Base-by-base conservation (phyloP, 1,284 basidiomycete species). In the Acaromyces ingoldii region DNA sequence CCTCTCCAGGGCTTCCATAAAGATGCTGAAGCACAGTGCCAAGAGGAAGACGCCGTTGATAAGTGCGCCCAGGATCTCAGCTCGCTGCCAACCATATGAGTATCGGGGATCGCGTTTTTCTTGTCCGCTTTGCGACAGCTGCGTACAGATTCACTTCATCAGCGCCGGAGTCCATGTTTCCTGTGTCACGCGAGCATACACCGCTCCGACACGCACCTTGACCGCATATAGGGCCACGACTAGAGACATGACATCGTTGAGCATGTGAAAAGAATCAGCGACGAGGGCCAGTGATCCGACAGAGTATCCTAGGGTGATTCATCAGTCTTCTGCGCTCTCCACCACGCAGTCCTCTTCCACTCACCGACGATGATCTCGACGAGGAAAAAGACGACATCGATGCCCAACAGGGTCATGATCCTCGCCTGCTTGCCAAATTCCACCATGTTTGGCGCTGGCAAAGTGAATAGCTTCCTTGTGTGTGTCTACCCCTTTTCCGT, bases 211-310 rank as follows among this genome's bases (percentile, higher is more conserved):
- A 30, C 62, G 21, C 41, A 89, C 88, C 81, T 87, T 91, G 78
- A 98, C 95, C 11, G 95, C 93, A 78, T 97, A 97, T 2, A 98
- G 83, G 1, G 92, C 93, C 47, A 98, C 92, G 51, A 93, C 75
- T 58, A 98, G 80, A 68, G 91, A 95, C 82, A 95, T 85, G 59
- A 98, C 89, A 59, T 74, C 72, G 64, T 75, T 75, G 45, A 75
- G 92, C 92, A 97, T 97, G 79, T 98, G 93, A 78, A 98, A 97
- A 61, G 87, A 89, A 79, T 97, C 93, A 19, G 95, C 93, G 31
- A 98, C 86, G 53, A 98, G 85, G 2, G 92, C 92, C 1, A 96
- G 83, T 0, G 91, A 95, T 33, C 91, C 91, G 53, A 95, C 89
- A 13, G 87, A 84, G 84, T 93, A 93, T 40, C 92, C 91, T 85